Evolutionary conservation across 2,329 filamentous ascomycete species (phyloP), one percentile per base, ranked within the genome.

Genomic region (Hypoxylon rubiginosum): DNA sequence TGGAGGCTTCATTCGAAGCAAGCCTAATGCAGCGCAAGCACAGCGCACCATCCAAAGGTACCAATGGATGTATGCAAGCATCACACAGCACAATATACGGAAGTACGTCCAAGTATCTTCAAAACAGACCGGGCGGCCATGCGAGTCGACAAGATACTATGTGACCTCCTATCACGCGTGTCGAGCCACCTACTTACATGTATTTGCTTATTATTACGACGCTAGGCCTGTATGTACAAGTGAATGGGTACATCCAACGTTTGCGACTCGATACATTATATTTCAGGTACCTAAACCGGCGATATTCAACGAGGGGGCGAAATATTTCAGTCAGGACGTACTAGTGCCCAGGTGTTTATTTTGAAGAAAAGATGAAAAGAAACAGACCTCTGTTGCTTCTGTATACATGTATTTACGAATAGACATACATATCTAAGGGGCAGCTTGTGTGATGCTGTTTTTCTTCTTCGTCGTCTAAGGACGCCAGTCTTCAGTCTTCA

Each of bases 11-110:
- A 53, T 58, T 62, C 57, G 50, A 50, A 66, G 56, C 41, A 53
- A 36, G 51, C 66, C 58, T 58, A 61, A 68, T 62, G 62, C 62
- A 66, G 66, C 62, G 58, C 64, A 59, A 59, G 49, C 63, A 54
- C 64, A 63, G 64, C 54, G 51, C 62, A 61, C 63, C 62, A 51
- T 66, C 59, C 39, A 19, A 19, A 19, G 39, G 39, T 43, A 21
- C 39, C 10, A 43, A n/a, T 24, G 21, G 21, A 24, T 24, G 39
- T 43, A 57, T 66, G 66, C 62, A 62, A 56, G 58, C 60, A 62
- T 63, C 43, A 52, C 43, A 51, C 55, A 66, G 62, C 53, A 65
- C 55, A 58, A 68, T 57, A 62, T 56, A 58, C 56, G 53, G 61
- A 64, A 45, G 53, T 64, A 64, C 57, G 57, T 62, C 43, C 58